Conservation (phyloP, 352 stramenopile species). For the Blastocystis sp. region DNA sequence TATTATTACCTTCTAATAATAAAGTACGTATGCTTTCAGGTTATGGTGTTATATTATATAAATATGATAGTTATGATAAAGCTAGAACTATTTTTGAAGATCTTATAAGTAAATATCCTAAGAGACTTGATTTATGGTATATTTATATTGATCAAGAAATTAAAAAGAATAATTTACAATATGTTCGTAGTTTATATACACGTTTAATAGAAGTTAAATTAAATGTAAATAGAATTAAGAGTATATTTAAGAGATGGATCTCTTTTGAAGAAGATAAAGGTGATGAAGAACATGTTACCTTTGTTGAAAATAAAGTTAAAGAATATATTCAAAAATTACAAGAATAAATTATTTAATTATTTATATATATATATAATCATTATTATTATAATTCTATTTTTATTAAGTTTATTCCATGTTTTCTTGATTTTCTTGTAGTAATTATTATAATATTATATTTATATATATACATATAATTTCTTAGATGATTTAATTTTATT, state of each 20-base stretch:
- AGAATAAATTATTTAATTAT: too few relatives aligned
- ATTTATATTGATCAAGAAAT: conserved; percentile 33
- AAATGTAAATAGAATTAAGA: conserved; percentile 27
- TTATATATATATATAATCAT: too few relatives aligned
- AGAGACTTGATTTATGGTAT: conserved; percentile 30
- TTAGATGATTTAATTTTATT: too few relatives aligned
- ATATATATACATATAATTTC: too few relatives aligned
- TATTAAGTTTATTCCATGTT: too few relatives aligned
- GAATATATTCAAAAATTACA: too few relatives aligned
- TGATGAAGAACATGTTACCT: conserved; percentile 1
- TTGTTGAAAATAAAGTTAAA: conserved; percentile 31
- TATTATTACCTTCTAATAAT: conserved; percentile 1
- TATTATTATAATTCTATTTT: too few relatives aligned
- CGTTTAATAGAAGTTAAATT: conserved; percentile 25
- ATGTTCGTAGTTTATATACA: conserved; percentile 19
- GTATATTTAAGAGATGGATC: conserved; percentile 33
- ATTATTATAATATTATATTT: too few relatives aligned
- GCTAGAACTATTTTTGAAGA: conserved; percentile 30
- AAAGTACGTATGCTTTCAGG: conserved; percentile 25
- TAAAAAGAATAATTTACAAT: conserved; percentile 13
- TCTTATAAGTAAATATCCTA: conserved; percentile 13
- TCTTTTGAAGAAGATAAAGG: conserved; percentile 28
- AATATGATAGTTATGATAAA: conserved; percentile 12
- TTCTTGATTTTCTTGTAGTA: too few relatives aligned
- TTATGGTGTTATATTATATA: conserved; percentile 23